Evolutionary conservation across 345 rosid species (phyloP).

Genomic region (Turritis glabra): DNA sequence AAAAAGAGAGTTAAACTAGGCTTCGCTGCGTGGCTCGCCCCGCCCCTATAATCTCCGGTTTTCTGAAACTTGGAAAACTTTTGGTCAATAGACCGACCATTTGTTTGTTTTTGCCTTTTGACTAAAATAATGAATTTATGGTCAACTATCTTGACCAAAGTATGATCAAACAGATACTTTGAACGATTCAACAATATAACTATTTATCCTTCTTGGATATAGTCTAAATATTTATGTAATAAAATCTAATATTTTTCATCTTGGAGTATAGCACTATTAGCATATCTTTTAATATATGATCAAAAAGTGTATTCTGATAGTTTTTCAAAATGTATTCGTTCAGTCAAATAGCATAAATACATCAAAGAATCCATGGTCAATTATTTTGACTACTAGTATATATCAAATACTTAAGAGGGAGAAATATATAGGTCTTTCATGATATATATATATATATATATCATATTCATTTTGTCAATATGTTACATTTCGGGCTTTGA

Average conservation of each 20-base stretch:
- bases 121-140: neutral
- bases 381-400: neutral
- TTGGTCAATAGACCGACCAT: neutral
- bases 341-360: neutral
- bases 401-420: neutral
- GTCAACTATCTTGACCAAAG: slow-evolving; percentile 17
- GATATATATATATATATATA: too few species aligned
- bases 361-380: neutral
- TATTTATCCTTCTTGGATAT: neutral
- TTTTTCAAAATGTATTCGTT: neutral
- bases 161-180: slow-evolving; percentile 1
- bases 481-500: neutral
- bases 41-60: neutral
- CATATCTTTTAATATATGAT: neutral
- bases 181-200: neutral
- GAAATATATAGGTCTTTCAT: neutral
- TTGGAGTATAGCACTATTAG: too few species aligned
- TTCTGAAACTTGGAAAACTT: neutral
- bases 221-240: neutral
- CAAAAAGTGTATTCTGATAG: neutral
- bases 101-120: neutral
- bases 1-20: too few species aligned
- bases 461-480: neutral
- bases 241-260: neutral
- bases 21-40: neutral